phyloP scores from a whole-genome alignment of 2,329 filamentous ascomycete genomes.

The Nemania diffusa region DNA sequence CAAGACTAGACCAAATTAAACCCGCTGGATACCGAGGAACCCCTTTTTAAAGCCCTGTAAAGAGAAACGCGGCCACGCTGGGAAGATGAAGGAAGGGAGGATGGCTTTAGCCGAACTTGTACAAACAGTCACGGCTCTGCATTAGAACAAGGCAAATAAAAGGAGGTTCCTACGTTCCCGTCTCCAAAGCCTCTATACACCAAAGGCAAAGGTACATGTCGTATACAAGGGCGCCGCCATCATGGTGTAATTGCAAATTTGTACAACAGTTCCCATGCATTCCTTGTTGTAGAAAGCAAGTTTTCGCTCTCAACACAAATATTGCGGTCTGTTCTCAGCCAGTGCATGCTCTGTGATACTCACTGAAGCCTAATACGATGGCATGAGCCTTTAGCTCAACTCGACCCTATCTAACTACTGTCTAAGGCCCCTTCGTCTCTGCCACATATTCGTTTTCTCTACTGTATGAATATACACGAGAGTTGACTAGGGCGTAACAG shows the following conservation, averaged over 20 bases:
- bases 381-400: too few species aligned
- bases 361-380: too few species aligned
- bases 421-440: too few species aligned
- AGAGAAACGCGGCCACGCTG: conserved; percentile 17
- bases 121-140: conserved; percentile 38
- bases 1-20: not conserved
- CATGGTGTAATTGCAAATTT: not conserved
- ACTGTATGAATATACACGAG: too few species aligned
- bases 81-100: conserved; percentile 8
- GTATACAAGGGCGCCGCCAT: not conserved
- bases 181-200: not conserved
- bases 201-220: not conserved
- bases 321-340: not conserved
- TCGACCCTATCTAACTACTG: too few species aligned
- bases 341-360: too few species aligned
- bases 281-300: not conserved
- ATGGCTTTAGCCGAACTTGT: conserved; percentile 35
- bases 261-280: not conserved
- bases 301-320: conserved; percentile 2
- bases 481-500: too few species aligned
- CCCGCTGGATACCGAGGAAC: conserved; percentile 3
- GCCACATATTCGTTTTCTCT: too few species aligned
- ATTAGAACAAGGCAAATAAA: conserved; percentile 40
- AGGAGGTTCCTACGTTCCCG: conserved; percentile 25
- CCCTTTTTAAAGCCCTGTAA: conserved; percentile 8